Base-by-base conservation (phyloP, 129 eudicot species). In the Lactuca sativa region DNA sequence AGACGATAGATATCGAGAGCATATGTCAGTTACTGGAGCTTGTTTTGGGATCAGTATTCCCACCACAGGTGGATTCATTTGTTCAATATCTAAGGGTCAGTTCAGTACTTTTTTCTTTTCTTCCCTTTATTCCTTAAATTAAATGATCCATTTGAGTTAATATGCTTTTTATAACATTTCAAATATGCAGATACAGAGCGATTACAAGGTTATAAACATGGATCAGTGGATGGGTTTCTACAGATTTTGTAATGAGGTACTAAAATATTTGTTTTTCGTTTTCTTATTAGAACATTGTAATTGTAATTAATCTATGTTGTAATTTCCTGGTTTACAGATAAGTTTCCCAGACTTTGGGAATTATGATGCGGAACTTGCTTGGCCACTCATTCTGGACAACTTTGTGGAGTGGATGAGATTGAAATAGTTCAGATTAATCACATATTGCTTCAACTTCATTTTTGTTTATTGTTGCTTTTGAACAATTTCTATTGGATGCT, bases 171-270 rank as follows among this genome's bases (percentile, higher is more conserved):
- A 2, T 47, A 47, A 47, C n/a, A 1, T 3, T n/a, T 43, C 49
- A 43, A 47, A 47, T 12, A 47, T 47, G 68, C 90, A 90, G 96
- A 75, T 69, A 17, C 96, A 90, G 40, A 66, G 18, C 53, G 96
- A 90, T 69, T 90, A 86, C 89, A 90, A 90, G 78, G 95, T 86
- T 33, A 80, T 90, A 56, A 90, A 84, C 83, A 84, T 77, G 88
- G 96, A 90, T 74, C 97, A 90, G 21, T 87, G 95, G 95, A 76
- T 77, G 84, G 91, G 91, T 66, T 87, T 85, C 84, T 90, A 78
- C 36, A 83, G 97, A 56, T 90, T 90, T 78, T 82, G 86, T 83
- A 78, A 78, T 36, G 95, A 90, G 89, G 97, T 90, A 79, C 60
- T 52, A 34, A 32, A 7, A 17, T 31, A n/a, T 31, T 60, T 41